Conservation (phyloP, 1,284 basidiomycete genomes). For the Wolfiporia cocos region DNA sequence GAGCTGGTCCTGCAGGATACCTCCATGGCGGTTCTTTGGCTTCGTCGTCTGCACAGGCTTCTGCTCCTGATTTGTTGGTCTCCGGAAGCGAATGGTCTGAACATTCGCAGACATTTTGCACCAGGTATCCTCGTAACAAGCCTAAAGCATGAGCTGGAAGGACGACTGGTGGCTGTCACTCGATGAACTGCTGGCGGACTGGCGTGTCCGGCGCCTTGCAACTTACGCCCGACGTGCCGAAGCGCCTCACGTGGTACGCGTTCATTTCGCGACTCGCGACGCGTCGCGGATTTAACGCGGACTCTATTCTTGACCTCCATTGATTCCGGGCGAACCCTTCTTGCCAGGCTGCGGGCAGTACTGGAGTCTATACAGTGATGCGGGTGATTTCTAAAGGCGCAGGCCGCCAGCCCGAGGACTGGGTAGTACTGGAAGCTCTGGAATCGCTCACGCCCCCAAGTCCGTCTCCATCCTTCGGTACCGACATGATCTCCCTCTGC, state of each 20-base stretch:
- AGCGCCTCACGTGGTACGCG: too few relatives aligned
- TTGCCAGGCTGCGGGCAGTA: too few relatives aligned
- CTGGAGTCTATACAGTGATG: too few relatives aligned
- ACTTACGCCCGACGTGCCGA: too few relatives aligned
- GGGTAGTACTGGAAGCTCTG: slow-evolving; percentile 33
- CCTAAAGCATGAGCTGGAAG: not conserved
- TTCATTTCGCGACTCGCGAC: not conserved
- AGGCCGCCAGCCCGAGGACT: slow-evolving; percentile 17
- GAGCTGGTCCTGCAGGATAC: slow-evolving; percentile 72
- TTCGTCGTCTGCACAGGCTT: slow-evolving; percentile 23
- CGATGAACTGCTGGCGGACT: too few relatives aligned
- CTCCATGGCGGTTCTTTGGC: slow-evolving; percentile 43
- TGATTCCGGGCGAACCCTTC: too few relatives aligned
- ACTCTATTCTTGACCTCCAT: not conserved
- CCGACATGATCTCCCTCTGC: slow-evolving; percentile 33
- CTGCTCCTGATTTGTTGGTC: slow-evolving; percentile 32
- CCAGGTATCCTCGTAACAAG: not conserved
- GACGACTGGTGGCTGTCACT: too few relatives aligned
- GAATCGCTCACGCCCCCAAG: slow-evolving; percentile 33
- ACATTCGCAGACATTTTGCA: slow-evolving; percentile 23
- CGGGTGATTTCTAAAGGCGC: not conserved
- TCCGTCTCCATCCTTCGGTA: slow-evolving; percentile 42
- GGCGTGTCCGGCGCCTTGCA: too few relatives aligned
- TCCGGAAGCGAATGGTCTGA: slow-evolving; percentile 54
- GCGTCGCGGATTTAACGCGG: not conserved